These are phyloP conservation scores for Achaetomium macrosporum DNA, from an alignment of 2,329 filamentous ascomycete genomes.

Conservation along the genomic window DNA sequence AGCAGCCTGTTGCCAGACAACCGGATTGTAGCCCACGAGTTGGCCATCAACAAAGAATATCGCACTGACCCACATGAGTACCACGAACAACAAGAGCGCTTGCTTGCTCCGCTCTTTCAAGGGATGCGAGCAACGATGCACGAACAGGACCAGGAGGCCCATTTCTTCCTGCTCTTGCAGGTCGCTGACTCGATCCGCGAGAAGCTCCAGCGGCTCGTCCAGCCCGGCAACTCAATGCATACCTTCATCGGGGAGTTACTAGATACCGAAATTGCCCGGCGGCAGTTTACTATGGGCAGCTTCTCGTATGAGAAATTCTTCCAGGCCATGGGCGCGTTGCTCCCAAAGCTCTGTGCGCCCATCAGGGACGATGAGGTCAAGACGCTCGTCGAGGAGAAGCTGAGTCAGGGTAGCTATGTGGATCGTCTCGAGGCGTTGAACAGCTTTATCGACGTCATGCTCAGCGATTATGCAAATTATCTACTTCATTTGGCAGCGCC, in stretches of 20 bases:
- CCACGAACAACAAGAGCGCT: constrained; percentile 49
- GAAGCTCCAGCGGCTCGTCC: constrained; percentile 66
- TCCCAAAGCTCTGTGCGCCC: constrained; percentile 75
- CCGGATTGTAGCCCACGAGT: constrained; percentile 68
- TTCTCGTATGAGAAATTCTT: constrained; percentile 83
- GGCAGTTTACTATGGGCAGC: constrained; percentile 62
- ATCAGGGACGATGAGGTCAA: constrained; percentile 74
- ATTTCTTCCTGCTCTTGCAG: constrained; percentile 61
- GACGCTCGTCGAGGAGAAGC: constrained; percentile 56
- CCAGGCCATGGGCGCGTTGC: constrained; percentile 63
- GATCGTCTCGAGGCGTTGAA: constrained; percentile 71
- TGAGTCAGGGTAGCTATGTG: constrained; percentile 59
- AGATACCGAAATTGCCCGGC: constrained; percentile 64
- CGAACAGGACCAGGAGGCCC: constrained; percentile 57
- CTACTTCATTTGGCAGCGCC: constrained; percentile 67
- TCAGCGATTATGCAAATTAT: constrained; percentile 79
- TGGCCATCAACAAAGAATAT: constrained; percentile 74
- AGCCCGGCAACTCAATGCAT: constrained; percentile 66
- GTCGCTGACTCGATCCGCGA: constrained; percentile 66
- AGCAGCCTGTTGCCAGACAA: constrained; percentile 63
- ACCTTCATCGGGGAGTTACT: constrained; percentile 69
- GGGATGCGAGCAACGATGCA: constrained; percentile 60
- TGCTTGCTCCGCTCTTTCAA: constrained; percentile 45
- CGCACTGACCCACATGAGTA: constrained; percentile 60
- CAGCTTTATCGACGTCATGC: constrained; percentile 69